Conservation (phyloP, 1,284 basidiomycete genomes). For the Cerrena zonata region DNA sequence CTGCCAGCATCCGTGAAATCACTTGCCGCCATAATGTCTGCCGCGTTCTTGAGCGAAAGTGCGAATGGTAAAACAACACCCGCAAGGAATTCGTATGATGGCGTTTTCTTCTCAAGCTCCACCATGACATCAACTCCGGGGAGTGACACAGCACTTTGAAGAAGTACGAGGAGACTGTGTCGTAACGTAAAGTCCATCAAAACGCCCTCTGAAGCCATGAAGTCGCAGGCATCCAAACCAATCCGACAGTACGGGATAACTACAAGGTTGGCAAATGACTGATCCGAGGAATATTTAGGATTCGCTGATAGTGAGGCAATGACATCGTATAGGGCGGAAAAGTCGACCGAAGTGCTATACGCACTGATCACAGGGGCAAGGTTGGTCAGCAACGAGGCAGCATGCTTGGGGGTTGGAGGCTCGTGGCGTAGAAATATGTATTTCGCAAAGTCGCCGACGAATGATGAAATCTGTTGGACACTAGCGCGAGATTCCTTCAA, state of each 20-base stretch:
- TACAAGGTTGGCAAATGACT: constrained; percentile 47
- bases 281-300: constrained; percentile 46
- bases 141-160: constrained; percentile 50
- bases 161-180: constrained; percentile 45
- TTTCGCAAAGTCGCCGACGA: constrained; percentile 47
- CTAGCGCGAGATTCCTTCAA: constrained; percentile 48
- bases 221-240: constrained; percentile 51
- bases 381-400: constrained; percentile 49
- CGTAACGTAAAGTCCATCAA: constrained; percentile 48
- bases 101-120: constrained; percentile 50
- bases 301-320: constrained; percentile 45
- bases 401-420: constrained; percentile 43
- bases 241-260: constrained; percentile 54
- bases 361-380: constrained; percentile 54
- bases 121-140: constrained; percentile 50
- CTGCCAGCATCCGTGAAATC: constrained; percentile 41
- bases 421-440: constrained; percentile 41
- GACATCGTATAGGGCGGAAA: constrained; percentile 56
- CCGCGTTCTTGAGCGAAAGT: constrained; percentile 47
- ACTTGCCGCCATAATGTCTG: constrained; percentile 38
- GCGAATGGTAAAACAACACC: constrained; percentile 60
- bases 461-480: constrained; percentile 38
- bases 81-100: constrained; percentile 54
- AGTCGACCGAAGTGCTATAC: constrained; percentile 51
- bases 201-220: constrained; percentile 47